A percentile compares a stretch with the other conserved stretches of the same genome.
phyloP scores from a whole-genome alignment of 805 yeast genomes.

The Pichia thaimueangensis region DNA sequence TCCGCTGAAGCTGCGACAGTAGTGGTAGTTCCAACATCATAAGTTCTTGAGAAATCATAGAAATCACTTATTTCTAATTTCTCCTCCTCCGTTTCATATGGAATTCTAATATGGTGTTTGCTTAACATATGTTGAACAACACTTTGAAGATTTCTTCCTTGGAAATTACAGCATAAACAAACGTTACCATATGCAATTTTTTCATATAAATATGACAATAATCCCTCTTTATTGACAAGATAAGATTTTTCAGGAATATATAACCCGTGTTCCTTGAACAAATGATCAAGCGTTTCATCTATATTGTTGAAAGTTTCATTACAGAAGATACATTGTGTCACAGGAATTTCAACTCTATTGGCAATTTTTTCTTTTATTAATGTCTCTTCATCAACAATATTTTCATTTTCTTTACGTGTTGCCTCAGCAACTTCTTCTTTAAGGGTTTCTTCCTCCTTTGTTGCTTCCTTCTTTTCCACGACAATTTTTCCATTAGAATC shows the following conservation, averaged over 20 bases:
- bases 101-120: conserved; percentile 83
- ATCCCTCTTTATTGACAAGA: conserved; percentile 61
- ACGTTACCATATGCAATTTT: conserved; percentile 77
- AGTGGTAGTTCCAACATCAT: conserved; percentile 32
- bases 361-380: conserved; percentile 39
- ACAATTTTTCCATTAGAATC: conserved; percentile 24
- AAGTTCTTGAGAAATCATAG: conserved; percentile 75
- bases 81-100: conserved; percentile 79
- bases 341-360: conserved; percentile 42
- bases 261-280: conserved; percentile 76
- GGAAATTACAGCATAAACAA: conserved; percentile 76
- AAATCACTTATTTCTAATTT: conserved; percentile 68
- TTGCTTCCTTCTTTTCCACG: conserved; percentile 12
- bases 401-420: conserved; percentile 14
- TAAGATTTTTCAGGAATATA: conserved; percentile 79
- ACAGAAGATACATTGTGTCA: conserved; percentile 47
- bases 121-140: conserved; percentile 82
- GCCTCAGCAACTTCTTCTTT: conserved; percentile 18
- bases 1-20: conserved; percentile 30
- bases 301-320: conserved; percentile 30
- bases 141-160: conserved; percentile 79
- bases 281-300: conserved; percentile 53
- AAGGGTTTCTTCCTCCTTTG: conserved; percentile 17
- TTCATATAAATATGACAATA: conserved; percentile 70
- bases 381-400: conserved; percentile 32